Evolutionary conservation across 1,284 basidiomycete genomes (phyloP).

Genomic region (Omphalotus olearius): DNA sequence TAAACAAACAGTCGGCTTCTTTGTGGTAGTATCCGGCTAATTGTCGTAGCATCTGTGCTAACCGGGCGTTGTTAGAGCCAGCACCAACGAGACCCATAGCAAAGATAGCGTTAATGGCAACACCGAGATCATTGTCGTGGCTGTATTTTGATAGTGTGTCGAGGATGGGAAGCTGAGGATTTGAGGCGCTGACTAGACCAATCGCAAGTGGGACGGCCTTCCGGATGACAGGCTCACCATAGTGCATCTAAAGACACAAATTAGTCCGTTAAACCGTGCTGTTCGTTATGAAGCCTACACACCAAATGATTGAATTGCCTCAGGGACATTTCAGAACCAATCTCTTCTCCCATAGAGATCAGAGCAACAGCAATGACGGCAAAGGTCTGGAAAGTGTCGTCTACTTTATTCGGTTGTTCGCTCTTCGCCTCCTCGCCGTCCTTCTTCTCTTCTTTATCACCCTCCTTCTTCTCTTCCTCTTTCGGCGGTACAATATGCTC

Average conservation of each 20-base stretch:
- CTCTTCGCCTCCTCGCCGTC: constrained; percentile 54
- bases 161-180: constrained; percentile 93
- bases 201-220: constrained; percentile 95
- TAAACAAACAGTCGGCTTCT: constrained; percentile 95
- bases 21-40: constrained; percentile 97
- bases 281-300: constrained; percentile 19
- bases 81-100: constrained; percentile 99
- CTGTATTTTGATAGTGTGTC: constrained; percentile 99
- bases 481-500: constrained; percentile 78
- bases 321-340: constrained; percentile 95
- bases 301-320: constrained; percentile 94
- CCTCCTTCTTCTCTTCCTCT: constrained; percentile 46
- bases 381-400: constrained; percentile 90
- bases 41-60: constrained; percentile 97
- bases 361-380: constrained; percentile 93
- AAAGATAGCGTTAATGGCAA: constrained; percentile 96
- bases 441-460: constrained; percentile 47
- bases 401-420: constrained; percentile 52
- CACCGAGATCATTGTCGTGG: constrained; percentile 95
- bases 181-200: constrained; percentile 91
- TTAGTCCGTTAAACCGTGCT: constrained; percentile 2
- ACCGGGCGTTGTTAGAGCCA: constrained; percentile 95
- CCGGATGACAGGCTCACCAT: constrained; percentile 92
- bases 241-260: constrained; percentile 81
- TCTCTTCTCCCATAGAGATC: constrained; percentile 98